Conservation (phyloP, 2,329 filamentous ascomycete species). For the Fusarium sublunatum region DNA sequence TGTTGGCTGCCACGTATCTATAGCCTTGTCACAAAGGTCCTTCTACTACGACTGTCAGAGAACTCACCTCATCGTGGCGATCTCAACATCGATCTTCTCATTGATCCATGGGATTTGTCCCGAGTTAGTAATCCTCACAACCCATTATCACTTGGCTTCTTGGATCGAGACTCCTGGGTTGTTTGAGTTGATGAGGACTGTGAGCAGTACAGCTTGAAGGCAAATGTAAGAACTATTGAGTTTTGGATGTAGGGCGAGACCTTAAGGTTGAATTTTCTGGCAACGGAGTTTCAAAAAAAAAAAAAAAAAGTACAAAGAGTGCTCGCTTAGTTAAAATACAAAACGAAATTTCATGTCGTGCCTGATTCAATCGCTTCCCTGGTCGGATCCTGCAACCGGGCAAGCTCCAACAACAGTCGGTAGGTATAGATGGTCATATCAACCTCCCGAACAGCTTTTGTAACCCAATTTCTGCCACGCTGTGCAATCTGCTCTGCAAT, state of each 20-base stretch:
- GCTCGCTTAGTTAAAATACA: neutral
- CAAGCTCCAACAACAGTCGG: slow-evolving; percentile 68
- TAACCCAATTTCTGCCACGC: slow-evolving; percentile 65
- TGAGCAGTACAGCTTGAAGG: slow-evolving; percentile 1
- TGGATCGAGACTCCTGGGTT: slow-evolving; percentile 40
- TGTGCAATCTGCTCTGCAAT: slow-evolving; percentile 64
- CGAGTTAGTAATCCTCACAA: too few relatives aligned
- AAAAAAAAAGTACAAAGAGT: neutral
- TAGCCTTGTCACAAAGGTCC: too few relatives aligned
- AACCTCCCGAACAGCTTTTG: slow-evolving; percentile 63
- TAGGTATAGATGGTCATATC: slow-evolving; percentile 72
- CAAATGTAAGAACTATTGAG: too few relatives aligned
- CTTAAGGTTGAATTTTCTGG: too few relatives aligned
- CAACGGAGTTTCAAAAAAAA: neutral
- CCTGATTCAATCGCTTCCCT: slow-evolving; percentile 13
- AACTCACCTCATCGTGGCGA: too few relatives aligned
- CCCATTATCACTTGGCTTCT: slow-evolving; percentile 14
- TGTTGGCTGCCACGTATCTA: too few relatives aligned
- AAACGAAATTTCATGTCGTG: neutral
- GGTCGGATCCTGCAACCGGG: slow-evolving; percentile 53
- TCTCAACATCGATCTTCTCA: too few relatives aligned
- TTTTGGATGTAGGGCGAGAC: too few relatives aligned
- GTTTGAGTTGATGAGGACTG: neutral
- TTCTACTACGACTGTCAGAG: too few relatives aligned
- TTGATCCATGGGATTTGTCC: too few relatives aligned